Base-by-base conservation (phyloP, 2,329 filamentous ascomycete genomes). In the Cladorrhinum sp. region DNA sequence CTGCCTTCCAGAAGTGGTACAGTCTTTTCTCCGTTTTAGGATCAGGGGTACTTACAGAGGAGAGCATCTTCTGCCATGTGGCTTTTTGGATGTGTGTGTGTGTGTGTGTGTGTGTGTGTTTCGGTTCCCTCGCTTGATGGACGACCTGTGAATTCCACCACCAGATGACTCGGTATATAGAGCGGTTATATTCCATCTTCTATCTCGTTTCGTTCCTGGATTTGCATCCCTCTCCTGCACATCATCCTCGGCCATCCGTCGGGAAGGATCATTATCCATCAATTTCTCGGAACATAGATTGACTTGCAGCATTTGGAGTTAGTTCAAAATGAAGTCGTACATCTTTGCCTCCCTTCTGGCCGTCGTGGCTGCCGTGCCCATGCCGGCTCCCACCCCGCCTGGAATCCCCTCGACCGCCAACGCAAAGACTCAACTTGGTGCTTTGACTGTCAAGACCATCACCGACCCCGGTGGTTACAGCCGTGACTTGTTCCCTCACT, bases 401-500 rank as follows among this genome's bases (percentile, higher is more conserved):
- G 84, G 85, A 45, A 85, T 92, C 61, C 90, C 90, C 18, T 79
- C 80, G 4, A 76, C 78, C 0, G 71, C 83, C 1, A 76, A 76
- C 0, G 89, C 89, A 20, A 78, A 81, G 63, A 79, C 77, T 6
- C 79, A 84, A 63, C 83, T 92, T 32, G 77, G 78, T 1, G 75
- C 71, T 25, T 76, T 92, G 55, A 85, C 81, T 0, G 86, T 90
- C 18, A 77, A 79, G 3, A 74, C 81, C 0, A 75, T 81, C 48
- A 81, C 80, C 36, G 79, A 84, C 55, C 79, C 82, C 51, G 76
- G 75, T 62, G 78, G 78, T 20, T 92, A 92, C 75, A 76, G 81
- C 60, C 86, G 90, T 56, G 81, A 84, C 67, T 75, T 87, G 56
- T 93, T 93, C 76, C 87, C 86, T 2, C 85, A 87, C 74, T 92